Percentiles rank a stretch among this genome's conserved stretches.
Conservation (phyloP, 768 basidiomycete genomes). For the Naganishia vishniacii region DNA sequence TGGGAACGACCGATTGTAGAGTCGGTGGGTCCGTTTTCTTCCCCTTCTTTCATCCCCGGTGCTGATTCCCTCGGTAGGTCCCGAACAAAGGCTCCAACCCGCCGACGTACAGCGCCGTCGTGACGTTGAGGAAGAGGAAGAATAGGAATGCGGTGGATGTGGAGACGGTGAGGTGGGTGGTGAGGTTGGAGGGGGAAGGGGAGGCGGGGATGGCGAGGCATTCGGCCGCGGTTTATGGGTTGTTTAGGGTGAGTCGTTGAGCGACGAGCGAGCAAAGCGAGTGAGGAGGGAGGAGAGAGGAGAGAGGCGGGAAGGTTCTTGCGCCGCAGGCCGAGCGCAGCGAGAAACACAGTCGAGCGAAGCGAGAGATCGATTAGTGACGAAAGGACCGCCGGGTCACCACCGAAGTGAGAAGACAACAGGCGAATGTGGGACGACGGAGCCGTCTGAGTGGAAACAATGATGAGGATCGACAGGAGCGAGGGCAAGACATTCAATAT, state of each 20-base stretch:
- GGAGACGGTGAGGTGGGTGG: slow-evolving; percentile 69
- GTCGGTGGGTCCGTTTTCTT: slow-evolving; percentile 2
- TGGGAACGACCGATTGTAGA: slow-evolving; percentile 83
- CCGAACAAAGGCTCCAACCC: slow-evolving; percentile 35
- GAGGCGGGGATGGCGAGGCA: slow-evolving; percentile 79
- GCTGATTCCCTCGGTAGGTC: slow-evolving; percentile 18
- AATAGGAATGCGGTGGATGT: slow-evolving; percentile 62
- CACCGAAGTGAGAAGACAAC: too few species aligned
- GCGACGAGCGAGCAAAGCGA: too few species aligned
- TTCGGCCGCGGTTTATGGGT: slow-evolving; percentile 80
- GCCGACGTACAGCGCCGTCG: slow-evolving; percentile 56
- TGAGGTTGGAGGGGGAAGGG: slow-evolving; percentile 60
- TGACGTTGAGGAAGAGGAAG: slow-evolving; percentile 63
- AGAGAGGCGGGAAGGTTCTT: too few species aligned
- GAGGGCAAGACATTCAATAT: too few species aligned
- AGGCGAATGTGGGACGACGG: too few species aligned
- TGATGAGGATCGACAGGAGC: too few species aligned
- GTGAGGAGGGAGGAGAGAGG: too few species aligned
- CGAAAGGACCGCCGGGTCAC: too few species aligned
- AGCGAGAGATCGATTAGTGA: too few species aligned
- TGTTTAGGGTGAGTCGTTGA: slow-evolving; percentile 73
- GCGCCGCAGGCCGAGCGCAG: too few species aligned
- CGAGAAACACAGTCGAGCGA: too few species aligned
- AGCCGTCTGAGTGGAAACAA: too few species aligned
- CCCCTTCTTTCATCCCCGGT: background rate